Base-by-base conservation (phyloP, 495 filamentous ascomycete genomes). In the Penicillium maclennaniae region DNA sequence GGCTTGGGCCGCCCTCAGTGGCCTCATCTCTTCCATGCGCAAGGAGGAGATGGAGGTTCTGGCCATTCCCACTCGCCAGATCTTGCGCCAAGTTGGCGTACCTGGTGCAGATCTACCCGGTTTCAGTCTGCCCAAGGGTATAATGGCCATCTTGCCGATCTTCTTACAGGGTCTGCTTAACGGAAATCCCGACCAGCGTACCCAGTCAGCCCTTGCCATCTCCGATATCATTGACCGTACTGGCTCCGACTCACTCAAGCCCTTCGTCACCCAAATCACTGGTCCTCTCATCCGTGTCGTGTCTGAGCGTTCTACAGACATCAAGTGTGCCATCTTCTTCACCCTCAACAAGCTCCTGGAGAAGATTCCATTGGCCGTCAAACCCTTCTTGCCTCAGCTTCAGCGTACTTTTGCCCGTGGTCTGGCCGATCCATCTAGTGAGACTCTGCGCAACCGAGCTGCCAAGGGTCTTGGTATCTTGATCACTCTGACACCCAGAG, bases 41-140 rank as follows among this genome's bases (percentile, higher is more conserved):
- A 98, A 98, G 67, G 93, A 98, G 69, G 93, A 97, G 70, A 97
- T 98, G 93, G 93, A 98, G 65, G 81, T 87, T 0, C 74, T 98
- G n/a, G 91, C 92, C 8, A 75, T 83, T 55, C 91, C 92, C 6
- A 95, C 92, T 1, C 83, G 92, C 34, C 86, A 92, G 62, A 81
- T 88, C 1, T 74, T 98, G 43, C 81, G 87, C 48, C 89, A 91
- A 56, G 89, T 97, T 27, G 93, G 93, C 43, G 87, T 96, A 15
- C 72, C 92, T 42, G 95, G 95, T 6, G 80, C 84, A 20, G 84
- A 92, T 62, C 78, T 98, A 16, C 81, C 91, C 9, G 93, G 93
- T 23, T 98, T 98, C 76, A 82, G 85, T 49, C 74, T 98, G 47
- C 93, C 93, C 6, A 98, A 97, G 81, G 93, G 93, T 49, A 97